Base-by-base conservation (phyloP, 2,329 filamentous ascomycete genomes). In the Domatiomyces globalis region DNA sequence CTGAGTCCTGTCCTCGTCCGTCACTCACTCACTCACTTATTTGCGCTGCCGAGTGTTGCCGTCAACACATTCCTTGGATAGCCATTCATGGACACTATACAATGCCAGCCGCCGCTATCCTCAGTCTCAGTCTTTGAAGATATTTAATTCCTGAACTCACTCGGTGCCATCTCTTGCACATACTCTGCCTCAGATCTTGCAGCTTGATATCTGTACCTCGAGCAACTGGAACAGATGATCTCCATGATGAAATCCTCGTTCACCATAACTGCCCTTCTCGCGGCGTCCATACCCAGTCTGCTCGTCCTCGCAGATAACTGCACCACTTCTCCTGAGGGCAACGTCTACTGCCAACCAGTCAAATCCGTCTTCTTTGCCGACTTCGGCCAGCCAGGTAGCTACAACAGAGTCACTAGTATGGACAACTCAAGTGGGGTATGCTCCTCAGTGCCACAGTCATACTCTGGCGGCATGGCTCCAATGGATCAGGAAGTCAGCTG, bases 401-500 rank as follows among this genome's bases (percentile, higher is more conserved):
- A 86, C 70, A 74, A 84, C 53, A 74, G 76, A 50, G 76, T 88
- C 36, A 77, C 73, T 22, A 61, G 63, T 50, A 85, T 88, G 78
- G 71, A 76, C 54, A 60, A 70, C 15, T 49, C 48, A 4, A 50
- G 49, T 46, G 74, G 73, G 6, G 61, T 69, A 18, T 88, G 85
- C 65, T 60, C 67, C 5, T 78, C 72, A 56, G 64, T 71, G 39
- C 67, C 73, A 15, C 68, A 75, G 54, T 52, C 65, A 0, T 87
- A 59, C 46, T 46, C 67, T 9, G 83, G 84, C 12, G 70, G 75
- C 43, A 69, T 86, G 49, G 76, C 81, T 25, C 84, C 85, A 5
- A 72, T 87, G 33, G 74, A 84, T 55, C 80, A 84, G 63, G 83
- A 84, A 69, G 84, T 87, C 69, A 67, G 78, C 1, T 66, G 86